These are phyloP conservation scores for Mortierella sp. DNA, from an alignment of 371 early-diverging fungal genomes.

Conservation along the genomic window DNA sequence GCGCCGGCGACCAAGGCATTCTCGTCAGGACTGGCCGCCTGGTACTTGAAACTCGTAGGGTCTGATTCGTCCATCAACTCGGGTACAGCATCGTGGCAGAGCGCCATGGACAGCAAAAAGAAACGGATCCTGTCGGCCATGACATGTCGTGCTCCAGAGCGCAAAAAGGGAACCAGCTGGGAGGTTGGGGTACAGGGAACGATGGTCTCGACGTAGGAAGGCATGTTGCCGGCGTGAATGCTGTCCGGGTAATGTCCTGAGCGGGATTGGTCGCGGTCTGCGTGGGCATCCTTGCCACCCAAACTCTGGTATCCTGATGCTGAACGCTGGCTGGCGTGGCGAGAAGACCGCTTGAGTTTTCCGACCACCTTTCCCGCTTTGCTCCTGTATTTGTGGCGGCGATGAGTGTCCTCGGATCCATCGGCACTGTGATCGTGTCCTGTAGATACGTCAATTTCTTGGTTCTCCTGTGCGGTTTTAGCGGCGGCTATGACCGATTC, in stretches of 20 bases:
- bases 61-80: constrained; percentile 63
- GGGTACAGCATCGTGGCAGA: constrained; percentile 95
- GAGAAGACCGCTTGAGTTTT: constrained; percentile 27
- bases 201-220: constrained; percentile 37
- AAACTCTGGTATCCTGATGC: constrained; percentile 45
- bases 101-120: constrained; percentile 88
- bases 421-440: constrained; percentile 11
- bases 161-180: constrained; percentile 36
- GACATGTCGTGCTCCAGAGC: constrained; percentile 40
- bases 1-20: constrained; percentile 93
- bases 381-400: constrained; percentile 27
- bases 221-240: constrained; percentile 37
- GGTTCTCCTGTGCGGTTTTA: constrained; percentile 63
- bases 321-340: constrained; percentile 23
- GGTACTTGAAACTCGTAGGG: constrained; percentile 73
- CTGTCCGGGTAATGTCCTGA: constrained; percentile 35
- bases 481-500: constrained; percentile 53
- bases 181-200: constrained; percentile 49
- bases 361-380: constrained; percentile 43
- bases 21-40: constrained; percentile 96
- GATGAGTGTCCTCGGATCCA: constrained; percentile 16
- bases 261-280: constrained; percentile 25
- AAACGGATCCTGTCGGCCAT: constrained; percentile 55
- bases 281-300: constrained; percentile 25
- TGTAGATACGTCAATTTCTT: constrained; percentile 2